Evolutionary conservation across 495 filamentous ascomycete genomes (phyloP), one percentile per base, ranked within the genome.

Genomic region (Choiromyces venosus): DNA sequence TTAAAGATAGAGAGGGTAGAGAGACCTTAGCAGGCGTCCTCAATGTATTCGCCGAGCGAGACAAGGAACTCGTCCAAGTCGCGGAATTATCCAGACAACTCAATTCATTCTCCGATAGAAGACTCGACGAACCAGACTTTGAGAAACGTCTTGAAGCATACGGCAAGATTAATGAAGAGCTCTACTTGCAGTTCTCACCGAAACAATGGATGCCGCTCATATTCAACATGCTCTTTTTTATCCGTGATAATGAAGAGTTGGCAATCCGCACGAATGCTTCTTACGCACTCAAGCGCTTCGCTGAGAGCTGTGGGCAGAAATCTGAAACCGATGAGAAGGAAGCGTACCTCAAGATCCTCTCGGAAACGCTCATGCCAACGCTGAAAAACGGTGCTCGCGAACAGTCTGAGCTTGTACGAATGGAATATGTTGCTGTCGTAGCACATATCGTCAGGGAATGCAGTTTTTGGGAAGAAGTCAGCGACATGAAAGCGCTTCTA

Each of bases 121-220:
- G 88, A 37, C 85, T 98, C 37, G 90, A 93, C 79, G 90, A 93
- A 78, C 91, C 93, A 1, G 91, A 99, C 81, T 97, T 94, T 83
- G 90, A 94, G 66, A 87, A 89, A 66, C 88, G 95, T 35, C 84
- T 94, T 21, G 82, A 86, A 64, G 96, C 92, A 35, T 97, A 96
- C 83, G 89, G 86, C 70, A 81, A 83, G 6, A 89, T 98, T 77
- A 92, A 89, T 64, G 87, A 89, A 37, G 81, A 84, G 4, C 79
- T 83, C 67, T 83, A 85, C 44, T 75, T 73, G 1, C 83, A 82
- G 0, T 88, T 94, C 44, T 90, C 86, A 4, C 81, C 89, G n/a
- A 88, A 87, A 73, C 91, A 96, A 78, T 99, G 95, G 96, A 86
- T 88, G 72, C 94, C 96, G n/a, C 84, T 98, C 39, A 81, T 98